phyloP scores from a whole-genome alignment of 2,329 filamentous ascomycete genomes.

The Ophiostoma sp. region DNA sequence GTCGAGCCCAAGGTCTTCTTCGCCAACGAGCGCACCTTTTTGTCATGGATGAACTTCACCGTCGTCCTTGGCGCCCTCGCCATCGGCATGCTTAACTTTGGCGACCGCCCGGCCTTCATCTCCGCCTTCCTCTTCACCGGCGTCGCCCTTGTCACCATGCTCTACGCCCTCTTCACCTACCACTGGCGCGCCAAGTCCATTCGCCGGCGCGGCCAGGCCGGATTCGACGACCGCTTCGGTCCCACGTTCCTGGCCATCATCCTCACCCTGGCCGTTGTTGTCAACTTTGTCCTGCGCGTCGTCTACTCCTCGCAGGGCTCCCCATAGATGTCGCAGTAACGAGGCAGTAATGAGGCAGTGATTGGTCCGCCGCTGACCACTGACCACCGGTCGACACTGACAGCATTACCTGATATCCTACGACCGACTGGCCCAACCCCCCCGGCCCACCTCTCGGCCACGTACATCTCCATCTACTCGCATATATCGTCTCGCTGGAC shows the following conservation, averaged over 20 bases:
- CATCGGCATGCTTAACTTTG: constrained; percentile 96
- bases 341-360: not conserved
- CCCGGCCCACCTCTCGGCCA: no score
- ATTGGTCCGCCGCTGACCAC: not conserved
- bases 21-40: constrained; percentile 97
- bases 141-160: constrained; percentile 90
- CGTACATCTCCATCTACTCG: not conserved
- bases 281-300: constrained; percentile 88
- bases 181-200: constrained; percentile 97
- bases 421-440: not conserved
- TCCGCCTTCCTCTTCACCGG: constrained; percentile 89
- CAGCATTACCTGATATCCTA: not conserved
- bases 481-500: not conserved
- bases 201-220: constrained; percentile 80
- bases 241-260: constrained; percentile 86
- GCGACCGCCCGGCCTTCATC: constrained; percentile 89
- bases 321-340: not conserved
- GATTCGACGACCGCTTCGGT: constrained; percentile 93
- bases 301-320: constrained; percentile 35
- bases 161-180: constrained; percentile 91
- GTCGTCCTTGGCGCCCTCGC: constrained; percentile 95
- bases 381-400: not conserved
- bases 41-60: constrained; percentile 99
- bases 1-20: constrained; percentile 99
- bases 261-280: constrained; percentile 79